These are phyloP conservation scores for Taxillus chinensis DNA, from an alignment of 164 flowering plant species.

Conservation along the genomic window DNA sequence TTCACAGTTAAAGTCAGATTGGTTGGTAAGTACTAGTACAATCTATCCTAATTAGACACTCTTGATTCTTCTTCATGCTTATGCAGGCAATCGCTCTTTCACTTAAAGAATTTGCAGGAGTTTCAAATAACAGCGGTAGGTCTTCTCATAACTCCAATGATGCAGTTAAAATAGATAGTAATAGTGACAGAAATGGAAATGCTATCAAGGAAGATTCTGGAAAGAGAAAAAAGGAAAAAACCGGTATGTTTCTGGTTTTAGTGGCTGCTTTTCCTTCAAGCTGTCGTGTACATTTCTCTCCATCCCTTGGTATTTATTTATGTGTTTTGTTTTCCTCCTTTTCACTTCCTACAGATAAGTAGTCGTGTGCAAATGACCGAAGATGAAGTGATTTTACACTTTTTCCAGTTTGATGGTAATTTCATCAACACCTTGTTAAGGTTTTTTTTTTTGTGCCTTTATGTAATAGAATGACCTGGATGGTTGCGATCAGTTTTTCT, in stretches of 20 bases:
- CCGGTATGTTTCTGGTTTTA: conserved; percentile 25
- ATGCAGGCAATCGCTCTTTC: conserved; percentile 88
- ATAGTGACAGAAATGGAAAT: conserved; percentile 16
- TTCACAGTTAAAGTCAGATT: not conserved
- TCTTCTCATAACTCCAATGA: conserved; percentile 12
- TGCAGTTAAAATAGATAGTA: conserved; percentile 6
- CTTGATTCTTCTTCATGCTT: not conserved
- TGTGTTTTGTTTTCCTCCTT: conserved; percentile 1
- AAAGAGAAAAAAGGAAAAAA: conserved; percentile 52
- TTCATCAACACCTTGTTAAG: conserved; percentile 1
- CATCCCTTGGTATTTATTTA: conserved; percentile 6
- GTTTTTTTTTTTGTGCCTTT: not conserved
- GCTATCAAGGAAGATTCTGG: conserved; percentile 22
- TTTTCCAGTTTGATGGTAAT: conserved; percentile 83
- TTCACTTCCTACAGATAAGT: conserved; percentile 24
- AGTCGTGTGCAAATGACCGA: conserved; percentile 69
- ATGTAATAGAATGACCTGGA: not conserved
- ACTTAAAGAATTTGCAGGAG: conserved; percentile 31
- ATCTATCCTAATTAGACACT: not conserved
- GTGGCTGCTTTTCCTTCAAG: not conserved
- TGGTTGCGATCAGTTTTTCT: not conserved
- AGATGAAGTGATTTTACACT: conserved; percentile 69
- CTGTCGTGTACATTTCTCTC: not conserved
- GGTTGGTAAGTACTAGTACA: not conserved
- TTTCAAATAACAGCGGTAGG: conserved; percentile 8